Base-by-base conservation (phyloP, 2,329 filamentous ascomycete genomes). In the Ophiocordyceps camponoti-floridani region DNA sequence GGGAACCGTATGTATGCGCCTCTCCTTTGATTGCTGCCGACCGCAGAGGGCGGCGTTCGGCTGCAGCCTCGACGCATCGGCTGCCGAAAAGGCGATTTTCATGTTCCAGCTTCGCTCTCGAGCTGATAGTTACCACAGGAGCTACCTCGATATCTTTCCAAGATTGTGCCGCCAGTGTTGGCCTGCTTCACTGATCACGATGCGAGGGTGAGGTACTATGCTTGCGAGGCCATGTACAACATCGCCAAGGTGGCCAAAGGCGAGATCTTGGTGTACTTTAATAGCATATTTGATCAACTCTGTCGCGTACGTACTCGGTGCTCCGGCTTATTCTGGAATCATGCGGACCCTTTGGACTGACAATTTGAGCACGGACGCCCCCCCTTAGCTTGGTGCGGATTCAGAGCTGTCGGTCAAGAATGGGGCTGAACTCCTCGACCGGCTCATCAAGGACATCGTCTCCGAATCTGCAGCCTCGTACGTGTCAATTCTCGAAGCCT, bases 141-240 rank as follows among this genome's bases (percentile, higher is more conserved):
- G 61, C 77, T 98, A 46, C 87, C 91, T 30, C 81, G 81, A 48
- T 95, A 96, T 60, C 73, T 98, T 43, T 81, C 87, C 58, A 82
- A 88, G 54, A 96, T 98, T 53, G 89, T 98, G 0, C 89, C 89
- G 41, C 93, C 93, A 3, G 91, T 98, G 5, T 73, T 98, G 41
- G 91, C 91, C 44, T 98, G 93, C 68, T 98, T 98, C 63, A 85
- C 84, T 47, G 93, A 98, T 54, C 91, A 96, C 67, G 91, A 98
- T 81, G 88, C 91, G 27, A 77, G 91, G 47, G 91, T 96, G 30
- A 77, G 91, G 51, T 98, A 98, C 62, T 98, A 98, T 65, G 91
- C 91, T 23, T 98, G 91, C 65, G 91, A 98, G 68, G 93, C 88
- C 62, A 98, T 98, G 91, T 98, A 98, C 67, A 98, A 98, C 63